Percentiles rank a stretch among this genome's conserved stretches.
Evolutionary conservation across 345 rosid genomes (phyloP).

Genomic region (Abelmoschus esculentus): DNA sequence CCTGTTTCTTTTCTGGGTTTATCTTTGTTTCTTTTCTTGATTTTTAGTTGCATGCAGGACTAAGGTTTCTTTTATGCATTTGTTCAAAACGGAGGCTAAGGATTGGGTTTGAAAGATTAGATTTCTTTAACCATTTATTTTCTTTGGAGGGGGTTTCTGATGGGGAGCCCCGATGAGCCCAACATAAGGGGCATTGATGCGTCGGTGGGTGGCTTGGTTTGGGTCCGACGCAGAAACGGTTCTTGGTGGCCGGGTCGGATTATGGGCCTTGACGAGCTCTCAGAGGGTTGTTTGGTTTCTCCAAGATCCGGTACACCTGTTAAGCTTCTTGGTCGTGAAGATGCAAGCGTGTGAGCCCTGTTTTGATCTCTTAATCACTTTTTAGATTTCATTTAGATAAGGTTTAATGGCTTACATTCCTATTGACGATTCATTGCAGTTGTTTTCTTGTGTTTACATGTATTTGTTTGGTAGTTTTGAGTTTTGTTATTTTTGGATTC

Average conservation of each 20-base stretch:
- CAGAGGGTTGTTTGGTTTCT: constrained; percentile 64
- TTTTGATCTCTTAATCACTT: background rate
- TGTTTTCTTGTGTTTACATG: background rate
- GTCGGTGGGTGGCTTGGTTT: constrained; percentile 92
- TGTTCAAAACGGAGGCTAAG: constrained; percentile 11
- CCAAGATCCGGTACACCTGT: constrained; percentile 90
- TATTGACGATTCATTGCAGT: background rate
- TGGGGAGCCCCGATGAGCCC: constrained; percentile 70
- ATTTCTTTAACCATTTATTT: background rate
- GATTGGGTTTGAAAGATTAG: constrained; percentile 19
- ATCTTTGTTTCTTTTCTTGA: background rate
- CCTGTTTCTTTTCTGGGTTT: background rate
- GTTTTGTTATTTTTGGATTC: background rate
- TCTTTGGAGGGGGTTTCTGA: constrained; percentile 25
- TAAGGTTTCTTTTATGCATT: constrained; percentile 9
- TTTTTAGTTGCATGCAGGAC: constrained; percentile 22
- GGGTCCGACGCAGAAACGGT: constrained; percentile 97
- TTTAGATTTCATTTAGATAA: background rate
- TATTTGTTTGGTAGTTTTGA: background rate
- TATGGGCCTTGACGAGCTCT: constrained; percentile 58
- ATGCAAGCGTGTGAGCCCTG: constrained; percentile 82
- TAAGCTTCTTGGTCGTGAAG: constrained; percentile 93
- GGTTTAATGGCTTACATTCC: constrained; percentile 2
- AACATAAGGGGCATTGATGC: constrained; percentile 55
- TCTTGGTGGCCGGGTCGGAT: constrained; percentile 99